A percentile compares a stretch with the other conserved stretches of the same genome.
These are phyloP conservation scores for Hymenoscyphus scutula DNA, from an alignment of 2,329 filamentous ascomycete species.

Conservation along the genomic window DNA sequence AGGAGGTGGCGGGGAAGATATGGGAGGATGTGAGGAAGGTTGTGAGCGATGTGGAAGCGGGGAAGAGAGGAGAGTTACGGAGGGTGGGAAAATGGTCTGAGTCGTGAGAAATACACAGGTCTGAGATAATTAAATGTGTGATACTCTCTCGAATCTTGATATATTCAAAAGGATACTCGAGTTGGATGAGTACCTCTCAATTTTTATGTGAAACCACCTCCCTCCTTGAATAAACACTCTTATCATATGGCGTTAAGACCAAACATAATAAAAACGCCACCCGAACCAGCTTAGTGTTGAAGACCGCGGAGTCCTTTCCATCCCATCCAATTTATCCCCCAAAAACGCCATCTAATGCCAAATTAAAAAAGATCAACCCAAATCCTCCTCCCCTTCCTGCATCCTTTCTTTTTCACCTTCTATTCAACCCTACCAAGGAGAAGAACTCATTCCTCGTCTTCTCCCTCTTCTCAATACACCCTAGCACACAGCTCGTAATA, in stretches of 20 bases:
- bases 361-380: constrained; percentile 9
- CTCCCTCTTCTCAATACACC: constrained; percentile 86
- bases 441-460: constrained; percentile 97
- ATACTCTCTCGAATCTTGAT: not conserved
- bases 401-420: constrained; percentile 34
- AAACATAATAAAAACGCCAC: constrained; percentile 28
- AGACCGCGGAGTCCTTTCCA: constrained; percentile 25
- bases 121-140: not conserved
- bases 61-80: constrained; percentile 50
- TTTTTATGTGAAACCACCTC: not conserved
- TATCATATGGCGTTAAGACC: constrained; percentile 37
- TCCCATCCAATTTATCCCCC: constrained; percentile 20
- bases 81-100: constrained; percentile 20
- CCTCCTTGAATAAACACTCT: too few relatives aligned
- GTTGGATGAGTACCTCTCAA: not conserved
- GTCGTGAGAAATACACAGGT: not conserved
- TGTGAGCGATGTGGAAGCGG: constrained; percentile 1
- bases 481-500: constrained; percentile 96
- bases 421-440: constrained; percentile 69
- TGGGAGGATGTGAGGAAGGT: constrained; percentile 2
- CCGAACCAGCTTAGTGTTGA: constrained; percentile 34
- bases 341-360: constrained; percentile 27
- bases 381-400: not conserved
- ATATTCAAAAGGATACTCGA: too few relatives aligned
- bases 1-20: constrained; percentile 8